Base-by-base conservation (phyloP, 305 asterid species). In the Fraxinus platypoda region DNA sequence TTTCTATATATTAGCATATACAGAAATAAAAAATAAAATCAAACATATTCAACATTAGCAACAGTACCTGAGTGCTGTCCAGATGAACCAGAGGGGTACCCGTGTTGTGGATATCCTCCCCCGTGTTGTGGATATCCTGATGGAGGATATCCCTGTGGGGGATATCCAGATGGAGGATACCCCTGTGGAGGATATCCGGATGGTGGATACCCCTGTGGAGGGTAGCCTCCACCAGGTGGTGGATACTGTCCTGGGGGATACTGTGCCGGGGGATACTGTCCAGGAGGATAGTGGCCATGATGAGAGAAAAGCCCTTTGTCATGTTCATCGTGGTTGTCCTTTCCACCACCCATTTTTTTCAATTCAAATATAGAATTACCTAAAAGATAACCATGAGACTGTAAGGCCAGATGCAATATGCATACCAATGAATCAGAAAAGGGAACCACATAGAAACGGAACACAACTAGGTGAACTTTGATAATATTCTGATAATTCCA, bases 341-440 rank as follows among this genome's bases (percentile, higher is more conserved):
- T 87, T 66, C 95, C 97, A 78, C 97, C 97, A 89, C 94, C 98
- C 97, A 93, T 93, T 33, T 78, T 87, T 88, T 66, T 85, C 49
- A 81, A 78, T 80, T 82, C 37, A 81, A 64, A 6, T 15, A 73
- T 64, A 28, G 76, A 62, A 70, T 81, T 41, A 86, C 86, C 87
- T 86, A 84, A 28, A 77, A 75, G 19, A 72, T 35, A 80, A 59
- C 6, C 70, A 70, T 59, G 79, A 75, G 46, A 70, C 25, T 49
- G n/a, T 49, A 43, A 2, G 82, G 78, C 2, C 59, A 43, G 7
- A 41, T 1, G 33, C 62, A 71, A 17, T 66, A 7, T 30, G 19
- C 82, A 26, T 49, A 35, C 1, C 7, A 49, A 52, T 15, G 26
- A 43, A 49, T 75, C 64, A 30, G 43, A 5, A 64, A 81, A 79